Conservation (phyloP, 2,329 filamentous ascomycete genomes). For the Xylaria arbuscula region DNA sequence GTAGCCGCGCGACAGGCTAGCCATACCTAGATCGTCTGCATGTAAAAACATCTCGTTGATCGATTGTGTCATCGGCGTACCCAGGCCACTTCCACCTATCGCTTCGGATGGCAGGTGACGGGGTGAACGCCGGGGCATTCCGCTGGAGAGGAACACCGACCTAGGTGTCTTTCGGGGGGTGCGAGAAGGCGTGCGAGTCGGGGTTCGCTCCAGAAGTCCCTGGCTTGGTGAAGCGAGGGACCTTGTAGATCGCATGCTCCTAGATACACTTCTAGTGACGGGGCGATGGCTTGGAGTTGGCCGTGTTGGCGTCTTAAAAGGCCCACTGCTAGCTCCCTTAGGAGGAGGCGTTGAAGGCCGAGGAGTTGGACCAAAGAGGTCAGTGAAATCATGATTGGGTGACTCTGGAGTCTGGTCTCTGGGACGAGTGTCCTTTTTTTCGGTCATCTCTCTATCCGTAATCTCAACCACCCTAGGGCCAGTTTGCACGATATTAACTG, state of each 20-base stretch:
- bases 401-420: slow-evolving; percentile 52
- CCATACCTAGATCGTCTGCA: slow-evolving; percentile 58
- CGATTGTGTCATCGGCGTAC: slow-evolving; percentile 50
- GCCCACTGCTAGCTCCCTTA: slow-evolving; percentile 57
- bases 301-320: slow-evolving; percentile 72
- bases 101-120: slow-evolving; percentile 43
- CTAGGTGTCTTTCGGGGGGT: slow-evolving; percentile 54
- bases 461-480: slow-evolving; percentile 52
- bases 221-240: slow-evolving; percentile 59
- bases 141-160: slow-evolving; percentile 38
- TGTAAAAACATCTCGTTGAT: slow-evolving; percentile 73
- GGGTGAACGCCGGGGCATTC: slow-evolving; percentile 54
- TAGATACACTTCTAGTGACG: slow-evolving; percentile 69
- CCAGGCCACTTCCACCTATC: slow-evolving; percentile 36
- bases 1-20: slow-evolving; percentile 52
- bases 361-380: slow-evolving; percentile 73
- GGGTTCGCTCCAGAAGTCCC: slow-evolving; percentile 60
- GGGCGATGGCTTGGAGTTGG: slow-evolving; percentile 70
- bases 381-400: slow-evolving; percentile 54
- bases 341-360: slow-evolving; percentile 66
- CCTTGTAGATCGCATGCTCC: slow-evolving; percentile 62
- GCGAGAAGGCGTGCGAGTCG: slow-evolving; percentile 54
- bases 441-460: slow-evolving; percentile 49
- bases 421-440: slow-evolving; percentile 59
- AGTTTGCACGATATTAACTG: slow-evolving; percentile 63